Base-by-base conservation (phyloP, 1,284 basidiomycete species). In the Cronartium quercuum region DNA sequence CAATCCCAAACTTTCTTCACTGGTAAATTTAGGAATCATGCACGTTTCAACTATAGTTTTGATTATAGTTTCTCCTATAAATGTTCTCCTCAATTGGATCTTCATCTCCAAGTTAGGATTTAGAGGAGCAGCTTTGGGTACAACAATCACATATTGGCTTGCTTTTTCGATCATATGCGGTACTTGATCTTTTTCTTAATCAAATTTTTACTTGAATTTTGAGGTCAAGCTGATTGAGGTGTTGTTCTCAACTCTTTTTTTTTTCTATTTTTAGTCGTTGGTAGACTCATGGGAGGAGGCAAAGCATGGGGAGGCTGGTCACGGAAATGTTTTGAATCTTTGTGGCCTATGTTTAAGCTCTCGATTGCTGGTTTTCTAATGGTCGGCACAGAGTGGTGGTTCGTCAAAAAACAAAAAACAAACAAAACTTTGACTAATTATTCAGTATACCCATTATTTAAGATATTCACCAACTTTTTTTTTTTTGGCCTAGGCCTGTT, bases 311-410 rank as follows among this genome's bases (percentile, higher is more conserved):
- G 85, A 29, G 88, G 89, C 12, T 77, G 89, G 34, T 85, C 85
- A 57, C 80, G 83, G 78, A 82, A 15, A 85, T 86, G n/a, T 76
- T 58, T 79, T 6, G 79, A 80, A 24, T 85, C 86, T 77, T 88
- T 87, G 77, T 76, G 83, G 41, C 78, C 79, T 15, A 90, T 90
- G 80, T 83, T 89, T 24, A 85, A 84, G 76, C 84, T 90, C 58
- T 89, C 89, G 0, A 78, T 90, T 29, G 88, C 89, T 0, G 89
- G 89, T 0, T 89, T 91, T 55, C 78, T 90, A 34, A 90, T 90
- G 89, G 86, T 90, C 40, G 89, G 88, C 34, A 89, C 89, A 3
- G 89, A 90, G 83, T 90, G 89, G 89, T 89, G 80, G 73, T 84
- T 75, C 29, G 15, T 34, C 13, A 13, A 34, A n/a, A 62, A 13